Conservation (phyloP, 73 alveolate genomes). For the Tetrahymena borealis region DNA sequence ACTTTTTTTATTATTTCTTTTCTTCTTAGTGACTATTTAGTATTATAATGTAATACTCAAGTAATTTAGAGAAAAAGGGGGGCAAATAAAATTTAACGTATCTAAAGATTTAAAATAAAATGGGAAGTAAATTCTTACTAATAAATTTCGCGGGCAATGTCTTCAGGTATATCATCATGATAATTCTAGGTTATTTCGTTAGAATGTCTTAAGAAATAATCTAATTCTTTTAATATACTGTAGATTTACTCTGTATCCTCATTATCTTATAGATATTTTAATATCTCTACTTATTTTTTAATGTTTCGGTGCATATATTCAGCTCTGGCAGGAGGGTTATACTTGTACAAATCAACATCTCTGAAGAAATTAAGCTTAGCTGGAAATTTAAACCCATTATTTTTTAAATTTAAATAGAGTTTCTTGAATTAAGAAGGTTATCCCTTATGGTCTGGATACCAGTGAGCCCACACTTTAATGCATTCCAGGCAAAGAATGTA, state of each 20-base stretch:
- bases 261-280: neutral
- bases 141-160: neutral
- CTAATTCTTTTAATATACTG: neutral
- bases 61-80: too few relatives aligned
- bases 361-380: neutral
- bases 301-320: neutral
- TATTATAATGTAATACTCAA: too few relatives aligned
- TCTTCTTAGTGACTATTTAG: too few relatives aligned
- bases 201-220: neutral
- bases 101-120: neutral
- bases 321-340: neutral
- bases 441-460: neutral
- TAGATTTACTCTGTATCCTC: neutral
- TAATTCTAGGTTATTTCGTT: neutral
- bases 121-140: neutral
- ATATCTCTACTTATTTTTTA: neutral
- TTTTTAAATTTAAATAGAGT: neutral
- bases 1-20: too few relatives aligned
- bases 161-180: neutral
- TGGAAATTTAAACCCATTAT: neutral
- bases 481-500: neutral
- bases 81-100: neutral
- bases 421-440: neutral
- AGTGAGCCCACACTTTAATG: neutral
- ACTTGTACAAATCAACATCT: neutral